Base-by-base conservation (phyloP, 2,329 filamentous ascomycete genomes). In the Colletotrichum melonis region DNA sequence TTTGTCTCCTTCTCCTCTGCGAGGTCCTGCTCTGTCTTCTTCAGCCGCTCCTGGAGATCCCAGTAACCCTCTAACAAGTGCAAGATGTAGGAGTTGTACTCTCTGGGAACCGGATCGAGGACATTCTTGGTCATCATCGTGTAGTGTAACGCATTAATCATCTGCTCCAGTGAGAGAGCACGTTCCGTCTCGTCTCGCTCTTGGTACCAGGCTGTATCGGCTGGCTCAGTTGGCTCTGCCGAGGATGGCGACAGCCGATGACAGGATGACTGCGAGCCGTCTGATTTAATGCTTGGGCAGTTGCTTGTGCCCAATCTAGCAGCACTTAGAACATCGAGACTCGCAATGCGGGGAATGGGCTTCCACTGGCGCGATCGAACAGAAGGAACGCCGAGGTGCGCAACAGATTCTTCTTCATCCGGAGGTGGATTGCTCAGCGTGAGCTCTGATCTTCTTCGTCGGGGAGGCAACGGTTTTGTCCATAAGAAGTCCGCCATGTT, bases 111-210 rank as follows among this genome's bases (percentile, higher is more conserved):
- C 1, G 83, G 80, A 7, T 79, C 76, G 3, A 81, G 68, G 24
- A 79, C 74, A 9, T 79, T 76, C 58, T 78, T 81, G 26, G 80
- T 80, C 82, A 87, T 86, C 76, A 87, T 79, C 9, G 75, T 78
- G 5, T 82, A 81, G 56, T 84, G 82, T n/a, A 88, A 77, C 0
- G 82, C 76, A 72, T 87, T 86, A 19, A 84, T 80, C 78, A 88
- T 83, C 75, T 86, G 84, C 54, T 84, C 78, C 46, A 86, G 65
- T 8, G 81, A 84, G 7, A 85, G 85, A n/a, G 81, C 84, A 63
- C 85, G 81, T 79, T 82, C 83, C 3, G 78, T 73, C 24, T 76
- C 63, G 19, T 81, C 78, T 28, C 63, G 62, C 22, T 73, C 49
- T 60, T 57, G 69, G 11, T 57, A 74, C 32, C 55, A 57, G 32